Evolutionary conservation across 495 filamentous ascomycete genomes (phyloP).

Genomic region (Hypoxylon lienhwacheense): DNA sequence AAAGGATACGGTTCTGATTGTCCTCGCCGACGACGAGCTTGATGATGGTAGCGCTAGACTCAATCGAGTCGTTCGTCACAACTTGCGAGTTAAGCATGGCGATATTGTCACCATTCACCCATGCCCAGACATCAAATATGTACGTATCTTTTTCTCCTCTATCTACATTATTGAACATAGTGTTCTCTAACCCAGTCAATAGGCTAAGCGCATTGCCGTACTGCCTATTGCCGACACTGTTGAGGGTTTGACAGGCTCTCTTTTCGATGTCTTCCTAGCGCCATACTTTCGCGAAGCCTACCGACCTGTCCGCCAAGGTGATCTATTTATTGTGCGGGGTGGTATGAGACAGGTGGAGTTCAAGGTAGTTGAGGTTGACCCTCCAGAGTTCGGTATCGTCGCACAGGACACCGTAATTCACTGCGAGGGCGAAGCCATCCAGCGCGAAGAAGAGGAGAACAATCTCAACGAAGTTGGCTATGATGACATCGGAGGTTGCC

Average conservation of each 20-base stretch:
- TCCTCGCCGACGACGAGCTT: slow-evolving; percentile 94
- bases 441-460: slow-evolving; percentile 98
- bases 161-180: not conserved
- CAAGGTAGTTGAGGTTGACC: slow-evolving; percentile 98
- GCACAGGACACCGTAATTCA: slow-evolving; percentile 98
- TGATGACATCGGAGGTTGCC: slow-evolving; percentile 98
- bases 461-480: slow-evolving; percentile 99
- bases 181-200: slow-evolving; percentile 13
- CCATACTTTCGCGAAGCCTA: slow-evolving; percentile 99
- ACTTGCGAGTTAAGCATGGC: slow-evolving; percentile 96
- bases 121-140: slow-evolving; percentile 99
- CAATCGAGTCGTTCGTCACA: slow-evolving; percentile 97
- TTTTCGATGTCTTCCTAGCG: slow-evolving; percentile 98
- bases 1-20: slow-evolving; percentile 97
- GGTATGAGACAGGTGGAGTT: slow-evolving; percentile 99
- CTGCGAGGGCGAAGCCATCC: slow-evolving; percentile 97
- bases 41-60: slow-evolving; percentile 96
- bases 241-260: slow-evolving; percentile 92
- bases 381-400: slow-evolving; percentile 96
- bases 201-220: slow-evolving; percentile 99
- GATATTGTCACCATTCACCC: slow-evolving; percentile 96
- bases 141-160: slow-evolving; percentile 51
- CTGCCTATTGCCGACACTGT: slow-evolving; percentile 98
- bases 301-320: slow-evolving; percentile 91
- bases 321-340: slow-evolving; percentile 94